Evolutionary conservation across 2,329 filamentous ascomycete species (phyloP).

Genomic region (Cladorrhinum sp.): DNA sequence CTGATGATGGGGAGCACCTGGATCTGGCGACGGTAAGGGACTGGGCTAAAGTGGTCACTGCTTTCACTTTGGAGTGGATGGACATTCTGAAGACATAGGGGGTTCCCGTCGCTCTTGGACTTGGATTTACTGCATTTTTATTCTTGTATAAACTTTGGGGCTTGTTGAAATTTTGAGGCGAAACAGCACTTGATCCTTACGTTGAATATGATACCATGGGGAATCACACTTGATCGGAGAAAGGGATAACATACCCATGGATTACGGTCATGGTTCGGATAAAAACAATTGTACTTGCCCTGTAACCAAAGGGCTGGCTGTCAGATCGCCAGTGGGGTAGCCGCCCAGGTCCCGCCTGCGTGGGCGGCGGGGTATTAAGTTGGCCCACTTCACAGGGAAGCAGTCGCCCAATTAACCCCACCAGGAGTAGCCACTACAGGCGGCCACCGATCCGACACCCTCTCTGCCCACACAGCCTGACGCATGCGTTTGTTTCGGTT

Average conservation of each 20-base stretch:
- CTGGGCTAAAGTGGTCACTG: slow-evolving; percentile 81
- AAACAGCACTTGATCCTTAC: background rate
- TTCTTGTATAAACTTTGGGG: background rate
- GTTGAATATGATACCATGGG: background rate
- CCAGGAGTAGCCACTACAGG: slow-evolving; percentile 1
- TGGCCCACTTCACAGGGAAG: background rate
- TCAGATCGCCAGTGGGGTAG: background rate
- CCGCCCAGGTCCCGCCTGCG: background rate
- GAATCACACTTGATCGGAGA: background rate
- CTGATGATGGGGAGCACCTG: slow-evolving; percentile 81
- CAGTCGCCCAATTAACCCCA: background rate
- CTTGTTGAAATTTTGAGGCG: background rate
- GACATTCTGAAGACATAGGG: slow-evolving; percentile 52
- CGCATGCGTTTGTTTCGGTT: slow-evolving; percentile 18
- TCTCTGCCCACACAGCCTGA: background rate
- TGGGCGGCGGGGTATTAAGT: background rate
- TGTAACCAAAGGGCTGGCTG: too few species aligned
- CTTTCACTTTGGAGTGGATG: slow-evolving; percentile 89
- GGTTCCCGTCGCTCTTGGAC: too few species aligned
- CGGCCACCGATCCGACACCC: background rate
- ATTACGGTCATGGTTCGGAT: background rate
- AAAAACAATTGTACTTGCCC: too few species aligned
- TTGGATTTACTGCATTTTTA: background rate
- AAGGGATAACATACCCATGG: background rate
- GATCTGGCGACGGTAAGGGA: slow-evolving; percentile 78